Conservation (phyloP, 2,329 filamentous ascomycete genomes). For the Fusarium sublunatum region DNA sequence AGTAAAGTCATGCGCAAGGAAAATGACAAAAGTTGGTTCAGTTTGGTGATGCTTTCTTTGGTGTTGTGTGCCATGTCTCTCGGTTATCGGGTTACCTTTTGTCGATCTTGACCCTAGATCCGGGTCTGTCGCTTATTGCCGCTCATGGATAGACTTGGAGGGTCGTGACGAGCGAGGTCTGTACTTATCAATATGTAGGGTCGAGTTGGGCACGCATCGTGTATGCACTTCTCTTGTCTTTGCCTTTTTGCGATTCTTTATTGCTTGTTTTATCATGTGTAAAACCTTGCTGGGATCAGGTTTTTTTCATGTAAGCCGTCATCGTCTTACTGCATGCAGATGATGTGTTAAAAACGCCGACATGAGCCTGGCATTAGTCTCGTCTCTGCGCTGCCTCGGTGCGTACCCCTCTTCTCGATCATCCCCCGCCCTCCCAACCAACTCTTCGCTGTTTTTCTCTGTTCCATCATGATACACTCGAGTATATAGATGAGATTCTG, state of each 20-base stretch:
- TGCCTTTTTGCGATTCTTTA: conserved; percentile 2
- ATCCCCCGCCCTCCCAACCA: conserved; percentile 12
- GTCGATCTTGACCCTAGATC: conserved; percentile 24
- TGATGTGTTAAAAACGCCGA: conserved; percentile 29
- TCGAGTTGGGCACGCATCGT: conserved; percentile 41
- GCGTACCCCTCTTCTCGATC: conserved; percentile 32
- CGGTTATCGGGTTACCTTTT: conserved; percentile 27
- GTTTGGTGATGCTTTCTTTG: conserved; percentile 19
- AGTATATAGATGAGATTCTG: conserved; percentile 2
- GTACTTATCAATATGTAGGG: background rate
- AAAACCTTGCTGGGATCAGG: background rate
- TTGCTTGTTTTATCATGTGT: conserved; percentile 30
- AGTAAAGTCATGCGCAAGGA: conserved; percentile 37
- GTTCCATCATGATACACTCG: background rate
- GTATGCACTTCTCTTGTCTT: conserved; percentile 27
- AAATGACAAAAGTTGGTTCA: conserved; percentile 44
- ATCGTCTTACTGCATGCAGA: conserved; percentile 37
- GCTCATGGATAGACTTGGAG: conserved; percentile 13
- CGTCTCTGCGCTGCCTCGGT: conserved; percentile 18
- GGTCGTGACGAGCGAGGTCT: conserved; percentile 20
- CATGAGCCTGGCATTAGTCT: conserved; percentile 35
- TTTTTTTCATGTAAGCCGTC: conserved; percentile 12
- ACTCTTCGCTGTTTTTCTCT: background rate
- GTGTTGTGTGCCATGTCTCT: conserved; percentile 25
- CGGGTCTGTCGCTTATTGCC: conserved; percentile 22